Conservation (phyloP, 352 stramenopile species). For the Globisporangium orthogonon region DNA sequence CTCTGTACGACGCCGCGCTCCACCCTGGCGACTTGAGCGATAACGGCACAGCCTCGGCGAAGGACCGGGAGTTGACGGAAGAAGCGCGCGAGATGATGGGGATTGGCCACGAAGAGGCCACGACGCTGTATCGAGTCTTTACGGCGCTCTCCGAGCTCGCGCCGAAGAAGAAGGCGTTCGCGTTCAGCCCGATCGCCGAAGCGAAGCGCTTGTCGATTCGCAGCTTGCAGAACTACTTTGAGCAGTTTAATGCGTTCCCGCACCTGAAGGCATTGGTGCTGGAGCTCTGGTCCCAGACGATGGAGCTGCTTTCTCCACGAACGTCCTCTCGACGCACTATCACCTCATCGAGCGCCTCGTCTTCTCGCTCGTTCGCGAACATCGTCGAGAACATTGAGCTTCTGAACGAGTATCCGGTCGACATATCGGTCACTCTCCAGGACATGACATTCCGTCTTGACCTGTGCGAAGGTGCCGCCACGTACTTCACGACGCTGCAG, state of each 20-base stretch:
- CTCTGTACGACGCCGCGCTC: constrained; percentile 50
- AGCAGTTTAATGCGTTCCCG: constrained; percentile 42
- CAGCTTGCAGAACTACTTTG: constrained; percentile 59
- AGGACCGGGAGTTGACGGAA: constrained; percentile 28
- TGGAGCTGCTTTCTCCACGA: constrained; percentile 30
- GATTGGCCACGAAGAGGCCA: constrained; percentile 39
- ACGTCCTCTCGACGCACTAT: not conserved
- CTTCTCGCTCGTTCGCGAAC: constrained; percentile 14
- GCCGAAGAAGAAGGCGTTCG: constrained; percentile 45
- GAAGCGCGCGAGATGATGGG: constrained; percentile 42
- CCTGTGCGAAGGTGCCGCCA: constrained; percentile 43
- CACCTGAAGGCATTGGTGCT: constrained; percentile 34
- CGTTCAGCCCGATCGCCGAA: constrained; percentile 20
- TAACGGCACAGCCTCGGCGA: constrained; percentile 7
- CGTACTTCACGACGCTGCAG: constrained; percentile 53
- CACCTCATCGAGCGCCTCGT: not conserved
- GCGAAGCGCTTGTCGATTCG: constrained; percentile 42
- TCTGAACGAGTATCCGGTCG: constrained; percentile 62
- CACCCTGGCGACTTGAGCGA: constrained; percentile 13
- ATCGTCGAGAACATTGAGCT: constrained; percentile 45
- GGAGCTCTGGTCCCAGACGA: constrained; percentile 49
- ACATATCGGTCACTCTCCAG: constrained; percentile 58
- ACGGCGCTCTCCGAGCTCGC: constrained; percentile 41
- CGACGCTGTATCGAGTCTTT: constrained; percentile 38
- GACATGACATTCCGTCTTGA: constrained; percentile 64